phyloP scores from a whole-genome alignment of 148 eudicot genomes.

The Rhododendron vialii region DNA sequence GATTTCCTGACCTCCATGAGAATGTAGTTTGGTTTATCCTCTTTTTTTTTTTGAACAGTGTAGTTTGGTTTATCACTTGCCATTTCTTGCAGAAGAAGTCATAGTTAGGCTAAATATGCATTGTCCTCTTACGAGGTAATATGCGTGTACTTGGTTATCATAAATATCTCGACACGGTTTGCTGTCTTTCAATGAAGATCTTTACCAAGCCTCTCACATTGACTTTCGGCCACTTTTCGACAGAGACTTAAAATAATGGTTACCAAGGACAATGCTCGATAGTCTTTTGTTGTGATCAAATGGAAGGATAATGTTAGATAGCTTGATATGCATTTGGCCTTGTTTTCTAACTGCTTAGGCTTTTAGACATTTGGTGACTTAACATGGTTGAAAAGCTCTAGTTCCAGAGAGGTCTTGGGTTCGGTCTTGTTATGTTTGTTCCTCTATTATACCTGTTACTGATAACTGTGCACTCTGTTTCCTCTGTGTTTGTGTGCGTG shows the following conservation, averaged over 20 bases:
- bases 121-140: background rate
- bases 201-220: background rate
- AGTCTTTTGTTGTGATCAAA: background rate
- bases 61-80: background rate
- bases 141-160: background rate
- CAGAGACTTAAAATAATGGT: background rate
- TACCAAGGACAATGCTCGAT: background rate
- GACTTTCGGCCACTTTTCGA: background rate
- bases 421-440: background rate
- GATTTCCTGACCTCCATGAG: background rate
- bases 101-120: background rate
- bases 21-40: background rate
- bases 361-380: background rate
- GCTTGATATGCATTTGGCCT: background rate
- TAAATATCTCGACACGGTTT: background rate
- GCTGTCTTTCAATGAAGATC: background rate
- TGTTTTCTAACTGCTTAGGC: background rate
- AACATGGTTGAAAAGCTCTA: background rate
- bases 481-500: background rate
- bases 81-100: background rate
- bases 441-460: background rate
- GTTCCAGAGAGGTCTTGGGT: background rate
- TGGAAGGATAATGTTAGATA: background rate
- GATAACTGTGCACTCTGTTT: background rate
- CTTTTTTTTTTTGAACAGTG: too few relatives aligned